Percentiles rank a stretch among this genome's conserved stretches.
These are phyloP conservation scores for Solanum raphanifolium DNA, from an alignment of 257 asterid species.

Conservation along the genomic window DNA sequence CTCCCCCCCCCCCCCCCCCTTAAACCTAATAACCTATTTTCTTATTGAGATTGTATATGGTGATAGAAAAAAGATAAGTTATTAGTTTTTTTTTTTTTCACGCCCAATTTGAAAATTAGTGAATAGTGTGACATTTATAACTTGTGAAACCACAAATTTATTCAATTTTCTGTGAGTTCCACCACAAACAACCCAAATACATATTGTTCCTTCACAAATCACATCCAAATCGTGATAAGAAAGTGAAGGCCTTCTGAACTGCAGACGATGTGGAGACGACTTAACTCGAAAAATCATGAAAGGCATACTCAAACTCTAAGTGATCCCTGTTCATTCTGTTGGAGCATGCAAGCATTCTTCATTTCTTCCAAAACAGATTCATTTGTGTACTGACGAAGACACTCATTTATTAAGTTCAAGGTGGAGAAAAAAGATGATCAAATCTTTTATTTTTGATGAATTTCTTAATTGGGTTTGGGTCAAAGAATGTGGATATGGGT, in stretches of 20 bases:
- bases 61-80: not conserved
- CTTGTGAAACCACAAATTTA: not conserved
- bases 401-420: too few relatives aligned
- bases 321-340: slow-evolving; percentile 38
- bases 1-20: too few relatives aligned
- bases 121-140: not conserved
- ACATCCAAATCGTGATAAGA: not conserved
- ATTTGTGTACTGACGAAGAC: slow-evolving; percentile 1
- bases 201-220: not conserved
- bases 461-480: too few relatives aligned
- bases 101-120: not conserved
- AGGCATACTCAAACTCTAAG: slow-evolving; percentile 19
- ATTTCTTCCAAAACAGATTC: slow-evolving; percentile 73
- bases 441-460: too few relatives aligned
- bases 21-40: too few relatives aligned
- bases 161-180: not conserved
- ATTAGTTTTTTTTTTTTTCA: too few relatives aligned
- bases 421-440: too few relatives aligned
- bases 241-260: not conserved
- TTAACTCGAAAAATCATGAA: not conserved
- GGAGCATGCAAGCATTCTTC: slow-evolving; percentile 72
- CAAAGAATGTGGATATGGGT: too few relatives aligned
- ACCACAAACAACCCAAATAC: not conserved
- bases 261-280: not conserved
- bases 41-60: too few relatives aligned